Conservation (phyloP, 2,329 filamentous ascomycete species). For the Aaosphaeria arxii region DNA sequence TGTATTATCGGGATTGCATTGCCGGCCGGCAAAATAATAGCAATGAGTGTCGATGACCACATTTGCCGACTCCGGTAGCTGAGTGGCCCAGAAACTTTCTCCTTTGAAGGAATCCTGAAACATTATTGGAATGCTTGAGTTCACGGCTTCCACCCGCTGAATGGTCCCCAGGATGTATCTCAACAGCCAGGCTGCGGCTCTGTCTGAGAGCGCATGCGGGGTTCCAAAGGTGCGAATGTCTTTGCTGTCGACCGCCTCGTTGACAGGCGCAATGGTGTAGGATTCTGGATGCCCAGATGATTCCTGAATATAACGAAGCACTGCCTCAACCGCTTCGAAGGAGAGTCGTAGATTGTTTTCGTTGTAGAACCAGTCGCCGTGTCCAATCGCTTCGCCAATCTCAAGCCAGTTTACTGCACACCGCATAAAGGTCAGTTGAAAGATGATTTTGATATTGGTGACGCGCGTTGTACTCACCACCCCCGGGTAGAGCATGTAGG, state of each 20-base stretch:
- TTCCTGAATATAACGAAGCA: constrained; percentile 26
- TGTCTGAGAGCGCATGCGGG: constrained; percentile 22
- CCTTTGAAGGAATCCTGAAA: constrained; percentile 15
- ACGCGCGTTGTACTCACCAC: constrained; percentile 7
- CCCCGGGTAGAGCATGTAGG: constrained; percentile 25
- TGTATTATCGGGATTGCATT: constrained; percentile 11
- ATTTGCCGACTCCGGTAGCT: constrained; percentile 9
- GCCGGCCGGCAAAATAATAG: constrained; percentile 20
- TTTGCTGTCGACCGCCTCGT: constrained; percentile 35
- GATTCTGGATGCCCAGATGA: constrained; percentile 20
- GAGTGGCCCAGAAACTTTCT: constrained; percentile 15
- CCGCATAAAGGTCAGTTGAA: neutral
- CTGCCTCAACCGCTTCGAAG: constrained; percentile 25
- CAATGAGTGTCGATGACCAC: constrained; percentile 21
- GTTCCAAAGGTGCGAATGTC: constrained; percentile 24
- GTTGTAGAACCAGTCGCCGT: constrained; percentile 33
- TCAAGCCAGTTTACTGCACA: constrained; percentile 22
- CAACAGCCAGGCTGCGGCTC: constrained; percentile 25
- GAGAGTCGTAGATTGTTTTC: constrained; percentile 28
- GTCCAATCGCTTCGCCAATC: constrained; percentile 10
- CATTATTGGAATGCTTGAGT: constrained; percentile 15
- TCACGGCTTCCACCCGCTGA: constrained; percentile 9
- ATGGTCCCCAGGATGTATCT: constrained; percentile 29
- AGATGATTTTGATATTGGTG: neutral
- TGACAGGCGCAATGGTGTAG: constrained; percentile 35